Conservation (phyloP, 805 yeast genomes). For the Cyberlindnera bimundalis region DNA sequence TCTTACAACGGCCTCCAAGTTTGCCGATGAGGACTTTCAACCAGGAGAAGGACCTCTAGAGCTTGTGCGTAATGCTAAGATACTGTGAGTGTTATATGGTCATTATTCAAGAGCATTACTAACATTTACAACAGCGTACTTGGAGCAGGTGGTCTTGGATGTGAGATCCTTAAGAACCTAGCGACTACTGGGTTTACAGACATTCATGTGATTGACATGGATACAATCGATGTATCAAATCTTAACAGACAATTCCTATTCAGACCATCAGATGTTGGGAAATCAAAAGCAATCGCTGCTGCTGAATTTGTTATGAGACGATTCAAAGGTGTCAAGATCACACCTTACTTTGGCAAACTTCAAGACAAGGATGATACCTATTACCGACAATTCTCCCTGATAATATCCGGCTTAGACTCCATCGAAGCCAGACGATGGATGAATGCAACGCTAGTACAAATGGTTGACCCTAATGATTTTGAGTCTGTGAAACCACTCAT, state of each 20-base stretch:
- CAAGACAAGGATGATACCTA: conserved; percentile 60
- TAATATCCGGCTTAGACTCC: conserved; percentile 85
- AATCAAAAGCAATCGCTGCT: conserved; percentile 79
- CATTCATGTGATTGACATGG: conserved; percentile 85
- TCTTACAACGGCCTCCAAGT: conserved; percentile 31
- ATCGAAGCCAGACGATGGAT: conserved; percentile 92
- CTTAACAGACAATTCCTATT: conserved; percentile 89
- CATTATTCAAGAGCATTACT: background rate
- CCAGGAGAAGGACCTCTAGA: conserved; percentile 30
- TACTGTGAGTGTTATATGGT: conserved; percentile 29
- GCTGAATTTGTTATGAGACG: conserved; percentile 52
- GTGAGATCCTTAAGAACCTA: conserved; percentile 80
- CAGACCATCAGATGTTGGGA: conserved; percentile 75
- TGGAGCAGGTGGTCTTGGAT: conserved; percentile 96
- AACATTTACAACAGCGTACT: conserved; percentile 41
- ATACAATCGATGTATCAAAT: conserved; percentile 88
- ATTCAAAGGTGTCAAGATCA: conserved; percentile 42
- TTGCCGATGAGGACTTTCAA: conserved; percentile 33
- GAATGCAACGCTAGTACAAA: conserved; percentile 59
- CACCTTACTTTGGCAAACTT: conserved; percentile 62
- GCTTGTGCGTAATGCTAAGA: conserved; percentile 27
- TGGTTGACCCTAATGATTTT: conserved; percentile 54
- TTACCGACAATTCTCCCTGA: conserved; percentile 63
- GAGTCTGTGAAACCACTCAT: conserved; percentile 60
- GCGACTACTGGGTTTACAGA: conserved; percentile 71